Conservation (phyloP, 2,329 filamentous ascomycete genomes). For the Aspergillus thermomutatus region DNA sequence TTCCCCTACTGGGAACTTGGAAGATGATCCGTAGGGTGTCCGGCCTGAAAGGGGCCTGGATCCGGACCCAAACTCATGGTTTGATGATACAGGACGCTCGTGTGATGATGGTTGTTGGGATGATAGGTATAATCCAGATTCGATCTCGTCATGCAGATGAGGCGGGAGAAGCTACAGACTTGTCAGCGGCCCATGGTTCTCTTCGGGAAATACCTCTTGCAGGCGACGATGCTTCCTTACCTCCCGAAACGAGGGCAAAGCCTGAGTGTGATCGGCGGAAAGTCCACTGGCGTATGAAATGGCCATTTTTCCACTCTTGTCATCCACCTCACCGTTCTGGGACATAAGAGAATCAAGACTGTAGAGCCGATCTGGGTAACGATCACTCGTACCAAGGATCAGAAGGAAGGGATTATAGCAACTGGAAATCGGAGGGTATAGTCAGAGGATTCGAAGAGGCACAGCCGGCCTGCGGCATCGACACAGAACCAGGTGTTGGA, state of each 20-base stretch:
- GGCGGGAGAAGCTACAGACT: constrained; percentile 34
- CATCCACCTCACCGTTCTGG: constrained; percentile 29
- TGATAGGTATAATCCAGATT: constrained; percentile 34
- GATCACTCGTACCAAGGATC: background rate
- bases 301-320: constrained; percentile 36
- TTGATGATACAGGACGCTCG: constrained; percentile 28
- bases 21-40: constrained; percentile 14
- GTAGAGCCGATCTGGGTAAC: constrained; percentile 1
- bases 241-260: constrained; percentile 39
- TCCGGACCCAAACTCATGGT: constrained; percentile 27
- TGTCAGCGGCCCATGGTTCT: constrained; percentile 8
- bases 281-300: constrained; percentile 36
- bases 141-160: constrained; percentile 42
- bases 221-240: constrained; percentile 20
- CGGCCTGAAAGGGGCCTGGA: constrained; percentile 28
- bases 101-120: constrained; percentile 26
- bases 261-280: constrained; percentile 30
- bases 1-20: constrained; percentile 21
- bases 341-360: constrained; percentile 31
- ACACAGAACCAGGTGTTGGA: background rate
- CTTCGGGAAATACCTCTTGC: background rate
- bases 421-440: constrained; percentile 1
- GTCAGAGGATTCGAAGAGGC: constrained; percentile 3
- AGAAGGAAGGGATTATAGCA: background rate
- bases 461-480: constrained; percentile 19